Base-by-base conservation (phyloP, 768 basidiomycete species). In the Asterophora parasitica region DNA sequence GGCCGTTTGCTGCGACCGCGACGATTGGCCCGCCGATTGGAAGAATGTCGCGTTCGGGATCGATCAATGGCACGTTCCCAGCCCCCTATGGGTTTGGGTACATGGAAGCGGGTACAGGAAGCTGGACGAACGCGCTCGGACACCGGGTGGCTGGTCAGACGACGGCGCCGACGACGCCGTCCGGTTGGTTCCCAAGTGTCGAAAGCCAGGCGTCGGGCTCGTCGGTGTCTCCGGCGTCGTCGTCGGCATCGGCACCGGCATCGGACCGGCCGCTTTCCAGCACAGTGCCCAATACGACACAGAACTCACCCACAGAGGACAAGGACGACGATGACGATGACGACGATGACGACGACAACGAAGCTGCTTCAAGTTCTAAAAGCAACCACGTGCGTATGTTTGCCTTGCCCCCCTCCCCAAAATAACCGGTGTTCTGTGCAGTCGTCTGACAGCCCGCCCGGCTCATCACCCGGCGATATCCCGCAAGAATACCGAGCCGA, bases 401-500 rank as follows among this genome's bases (percentile, higher is more conserved):
- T 46, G 38, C 30, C 40, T 36, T 33, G 35, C 36, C 43, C 17
- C 23, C 19, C 12, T 7, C 15, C 27, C 31, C 37, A 32, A 46
- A 42, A 33, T 50, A 43, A 40, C 41, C 28, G 17, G 28, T 33
- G 17, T 23, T 16, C 19, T 16, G 31, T 31, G 9, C 41, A 70
- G 67, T 51, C 61, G 13, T 59, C 62, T 31, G 69, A 71, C 51
- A 60, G 62, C 42, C 61, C 61, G 20, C 43, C 60, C 1, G 55
- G 64, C 17, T 60, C 65, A 17, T 35, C 52, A 31, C 49, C 39
- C 26, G 52, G 56, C 38, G 88, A 90, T 58, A 77, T 92, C 39
- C 88, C 89, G 4, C 76, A 81, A 49, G 93, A 95, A 63, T 86
- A 92, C 57, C 78, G 82, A 47, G 67, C 72, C 15, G 85, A 90